phyloP scores from a whole-genome alignment of 176 grass and related monocot species.

The Aegilops tauschii region DNA sequence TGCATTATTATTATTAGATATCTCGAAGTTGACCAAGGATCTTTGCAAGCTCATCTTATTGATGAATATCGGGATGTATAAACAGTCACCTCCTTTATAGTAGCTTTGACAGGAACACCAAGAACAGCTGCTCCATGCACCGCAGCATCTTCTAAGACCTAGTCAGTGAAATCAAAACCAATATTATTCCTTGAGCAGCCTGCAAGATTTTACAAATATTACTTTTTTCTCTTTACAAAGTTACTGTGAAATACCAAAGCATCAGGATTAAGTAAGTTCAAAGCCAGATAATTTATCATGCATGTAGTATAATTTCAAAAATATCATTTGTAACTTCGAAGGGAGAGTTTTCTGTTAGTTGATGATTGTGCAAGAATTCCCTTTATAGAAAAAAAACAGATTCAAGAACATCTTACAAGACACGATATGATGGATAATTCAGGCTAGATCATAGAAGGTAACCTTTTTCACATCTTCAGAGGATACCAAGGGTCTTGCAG shows the following conservation, averaged over 20 bases:
- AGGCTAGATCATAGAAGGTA: neutral
- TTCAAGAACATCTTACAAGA: neutral
- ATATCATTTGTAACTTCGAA: constrained; percentile 8
- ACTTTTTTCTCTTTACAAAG: neutral
- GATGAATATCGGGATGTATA: neutral
- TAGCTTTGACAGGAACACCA: constrained; percentile 95
- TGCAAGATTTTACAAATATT: neutral
- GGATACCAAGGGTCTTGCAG: constrained; percentile 81
- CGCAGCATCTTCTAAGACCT: constrained; percentile 87
- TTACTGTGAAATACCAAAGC: neutral
- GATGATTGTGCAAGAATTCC: neutral
- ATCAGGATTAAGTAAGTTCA: neutral
- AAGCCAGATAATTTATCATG: neutral
- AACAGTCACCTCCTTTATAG: constrained; percentile 76
- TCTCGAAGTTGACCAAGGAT: neutral
- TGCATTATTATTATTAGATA: neutral
- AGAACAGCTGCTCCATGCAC: constrained; percentile 95
- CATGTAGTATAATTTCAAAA: neutral
- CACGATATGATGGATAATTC: neutral
- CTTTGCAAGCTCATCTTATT: neutral
- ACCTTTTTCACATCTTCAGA: constrained; percentile 86
- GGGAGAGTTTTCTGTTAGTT: neutral
- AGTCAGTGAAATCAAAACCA: constrained; percentile 30
- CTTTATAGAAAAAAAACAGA: neutral
- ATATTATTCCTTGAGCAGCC: constrained; percentile 8